Conservation (phyloP, 1,139 yeast species). For the Taiozyma sp. region DNA sequence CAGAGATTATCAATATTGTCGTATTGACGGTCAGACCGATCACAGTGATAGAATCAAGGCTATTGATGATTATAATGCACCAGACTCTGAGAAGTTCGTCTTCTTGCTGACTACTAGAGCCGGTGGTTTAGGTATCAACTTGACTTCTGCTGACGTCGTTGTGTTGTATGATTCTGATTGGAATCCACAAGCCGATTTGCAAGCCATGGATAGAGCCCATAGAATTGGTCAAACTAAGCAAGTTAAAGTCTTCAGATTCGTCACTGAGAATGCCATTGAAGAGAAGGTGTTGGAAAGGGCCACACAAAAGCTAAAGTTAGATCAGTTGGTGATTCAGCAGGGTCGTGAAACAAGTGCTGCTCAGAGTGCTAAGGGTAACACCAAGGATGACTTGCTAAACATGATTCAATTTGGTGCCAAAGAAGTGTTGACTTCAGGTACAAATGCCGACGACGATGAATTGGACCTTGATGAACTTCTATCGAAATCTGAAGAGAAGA, state of each 20-base stretch:
- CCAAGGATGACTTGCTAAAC: constrained; percentile 81
- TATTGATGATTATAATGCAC: constrained; percentile 86
- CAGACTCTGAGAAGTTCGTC: constrained; percentile 77
- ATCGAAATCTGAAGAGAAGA: constrained; percentile 74
- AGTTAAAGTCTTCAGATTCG: constrained; percentile 86
- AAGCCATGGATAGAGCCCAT: constrained; percentile 99
- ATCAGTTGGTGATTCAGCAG: constrained; percentile 94
- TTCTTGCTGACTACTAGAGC: constrained; percentile 93
- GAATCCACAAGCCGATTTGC: constrained; percentile 98
- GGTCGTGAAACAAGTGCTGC: constrained; percentile 54
- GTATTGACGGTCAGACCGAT: constrained; percentile 93
- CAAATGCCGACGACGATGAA: constrained; percentile 33
- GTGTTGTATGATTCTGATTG: constrained; percentile 92
- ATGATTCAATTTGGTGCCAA: constrained; percentile 99
- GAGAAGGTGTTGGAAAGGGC: constrained; percentile 96
- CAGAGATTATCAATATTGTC: constrained; percentile 79
- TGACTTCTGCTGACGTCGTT: constrained; percentile 91
- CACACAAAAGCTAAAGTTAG: constrained; percentile 87
- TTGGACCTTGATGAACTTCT: constrained; percentile 75
- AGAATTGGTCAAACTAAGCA: constrained; percentile 97
- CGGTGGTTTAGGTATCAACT: constrained; percentile 96
- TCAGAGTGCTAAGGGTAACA: constrained; percentile 33
- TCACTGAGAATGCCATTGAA: constrained; percentile 94
- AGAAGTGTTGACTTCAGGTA: constrained; percentile 58
- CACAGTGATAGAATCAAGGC: constrained; percentile 93